Evolutionary conservation across 2,329 filamentous ascomycete species (phyloP), one percentile per base, ranked within the genome.

Genomic region (Rhexocercosporidium sp.): DNA sequence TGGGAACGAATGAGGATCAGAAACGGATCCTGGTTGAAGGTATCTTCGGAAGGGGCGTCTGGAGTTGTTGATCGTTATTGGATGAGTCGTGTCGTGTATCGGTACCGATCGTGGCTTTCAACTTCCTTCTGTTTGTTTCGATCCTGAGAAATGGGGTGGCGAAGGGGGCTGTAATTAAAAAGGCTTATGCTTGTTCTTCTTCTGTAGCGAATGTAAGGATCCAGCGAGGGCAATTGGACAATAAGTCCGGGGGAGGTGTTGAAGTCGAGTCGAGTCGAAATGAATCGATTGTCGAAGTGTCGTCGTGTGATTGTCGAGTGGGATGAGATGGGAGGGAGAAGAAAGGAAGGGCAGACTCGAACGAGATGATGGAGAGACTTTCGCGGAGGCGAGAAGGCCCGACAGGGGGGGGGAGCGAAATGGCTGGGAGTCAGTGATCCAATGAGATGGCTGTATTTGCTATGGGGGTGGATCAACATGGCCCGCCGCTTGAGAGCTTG

Each of bases 221-320:
- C 61, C 61, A 67, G 62, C 61, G 62, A 67, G 51, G 49, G 62
- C n/a, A 67, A 67, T 44, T 57, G 57, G 62, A 64, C 54, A 46
- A 59, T 53, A 64, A 20, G 65, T 66, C 65, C 60, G 27, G 20
- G 31, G 12, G 54, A 39, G 5, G 34, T 7, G 49, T 61, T 9
- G 62, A n/a, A 11, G 34, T 37, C 34, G 34, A 37, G 4, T 54
- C 49, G n/a, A 60, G 54, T 65, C 53, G 53, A 54, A 22, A 20
- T 39, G n/a, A 53, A 62, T 62, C 49, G 57, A 34, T 65, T 41
- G 47, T 62, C 57, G 59, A 62, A 18, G n/a, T 60, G 44, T 49
- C 46, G 59, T 49, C n/a, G 20, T 34, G 22, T n/a, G n/a, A n/a
- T 62, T 62, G 59, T 62, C 27, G 46, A 49, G 46, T 29, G 46